phyloP scores from a whole-genome alignment of 2,329 filamentous ascomycete genomes.

The Beauveria caledonica region DNA sequence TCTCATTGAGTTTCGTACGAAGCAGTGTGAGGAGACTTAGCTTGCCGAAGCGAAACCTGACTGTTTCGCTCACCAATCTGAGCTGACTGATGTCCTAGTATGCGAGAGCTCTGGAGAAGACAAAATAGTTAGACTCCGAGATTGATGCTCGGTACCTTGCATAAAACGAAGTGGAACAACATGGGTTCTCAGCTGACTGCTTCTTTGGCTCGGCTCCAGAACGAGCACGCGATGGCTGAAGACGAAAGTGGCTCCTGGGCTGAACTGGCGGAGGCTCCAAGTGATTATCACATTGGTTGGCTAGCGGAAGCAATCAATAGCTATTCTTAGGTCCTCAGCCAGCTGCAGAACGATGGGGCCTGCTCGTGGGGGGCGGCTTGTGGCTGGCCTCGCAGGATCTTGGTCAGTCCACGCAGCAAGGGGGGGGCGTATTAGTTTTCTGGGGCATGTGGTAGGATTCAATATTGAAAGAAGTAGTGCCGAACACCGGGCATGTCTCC shows the following conservation, averaged over 20 bases:
- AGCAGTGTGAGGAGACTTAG: too few species aligned
- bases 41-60: too few species aligned
- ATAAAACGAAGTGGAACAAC: too few species aligned
- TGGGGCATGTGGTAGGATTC: neutral
- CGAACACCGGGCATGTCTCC: neutral
- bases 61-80: too few species aligned
- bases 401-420: neutral
- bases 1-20: too few species aligned
- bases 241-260: neutral
- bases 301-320: neutral
- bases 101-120: too few species aligned
- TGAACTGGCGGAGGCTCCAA: neutral
- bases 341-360: neutral
- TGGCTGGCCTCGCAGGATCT: neutral
- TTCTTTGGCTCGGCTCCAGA: neutral
- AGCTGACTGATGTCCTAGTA: too few species aligned
- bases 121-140: too few species aligned
- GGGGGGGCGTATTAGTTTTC: neutral
- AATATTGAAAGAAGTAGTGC: neutral
- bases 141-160: too few species aligned
- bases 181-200: too few species aligned
- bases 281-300: neutral
- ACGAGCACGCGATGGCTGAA: neutral
- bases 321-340: neutral
- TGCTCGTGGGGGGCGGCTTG: neutral